Base-by-base conservation (phyloP, 2,329 filamentous ascomycete species). In the Ophiostoma australiae region DNA sequence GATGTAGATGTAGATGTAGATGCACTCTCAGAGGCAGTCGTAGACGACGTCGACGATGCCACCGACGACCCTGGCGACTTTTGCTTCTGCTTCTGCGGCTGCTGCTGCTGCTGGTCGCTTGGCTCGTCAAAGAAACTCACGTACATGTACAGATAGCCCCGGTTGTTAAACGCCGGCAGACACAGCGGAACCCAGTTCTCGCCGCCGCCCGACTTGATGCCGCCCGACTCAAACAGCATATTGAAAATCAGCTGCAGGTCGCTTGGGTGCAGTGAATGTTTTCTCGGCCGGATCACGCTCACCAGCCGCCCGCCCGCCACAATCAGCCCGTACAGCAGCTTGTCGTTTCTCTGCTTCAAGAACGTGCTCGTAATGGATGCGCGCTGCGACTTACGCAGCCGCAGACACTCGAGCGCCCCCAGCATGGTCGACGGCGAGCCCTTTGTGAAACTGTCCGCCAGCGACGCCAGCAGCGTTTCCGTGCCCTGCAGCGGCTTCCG, bases 181-280 rank as follows among this genome's bases (percentile, higher is more conserved):
- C 95, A 99, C 7, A 99, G 85, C 0, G 95, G 95, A 67, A 98
- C 94, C 95, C 95, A 99, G 76, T 94, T 97, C 80, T 99, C 95
- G 39, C 94, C 95, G 55, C 86, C 93, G 6, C 92, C 94, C 27
- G 93, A 91, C 78, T 95, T 94, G 78, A 99, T 91, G 63, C 92
- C 91, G 68, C 93, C 92, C 1, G 94, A 95, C 81, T 97, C 94
- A 76, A 99, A 99, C 1, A 99, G 88, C 96, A 99, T 99, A 78
- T 98, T 98, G 84, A 99, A 99, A 73, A 99, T 94, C 66, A 99
- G 86, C 77, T 97, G 94, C 33, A 99, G 84, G 78, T 99, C 95
- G 74, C 94, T 94, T 0, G 96, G 95, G 76, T 99, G 96, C 2
- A 99, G 84, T 0, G 94, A 97, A 79, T 99, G 95, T 72, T 95